Evolutionary conservation across 768 basidiomycete species (phyloP).

Genomic region (Gloeopeniophorella convolvens): DNA sequence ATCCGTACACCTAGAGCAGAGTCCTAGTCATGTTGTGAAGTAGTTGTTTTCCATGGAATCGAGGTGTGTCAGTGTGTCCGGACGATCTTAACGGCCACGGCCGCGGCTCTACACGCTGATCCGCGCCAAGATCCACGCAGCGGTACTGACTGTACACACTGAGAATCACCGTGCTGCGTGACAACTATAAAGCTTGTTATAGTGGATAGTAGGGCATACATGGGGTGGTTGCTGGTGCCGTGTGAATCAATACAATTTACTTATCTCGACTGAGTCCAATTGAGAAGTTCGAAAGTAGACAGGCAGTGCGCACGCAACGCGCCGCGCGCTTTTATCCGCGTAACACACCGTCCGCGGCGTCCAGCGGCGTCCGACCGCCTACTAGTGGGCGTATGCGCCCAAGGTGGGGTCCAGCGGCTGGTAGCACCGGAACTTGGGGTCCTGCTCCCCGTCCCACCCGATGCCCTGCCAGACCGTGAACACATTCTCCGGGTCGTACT

Average conservation of each 20-base stretch:
- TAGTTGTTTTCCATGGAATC: background rate
- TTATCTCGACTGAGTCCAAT: too few relatives aligned
- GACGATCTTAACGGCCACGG: background rate
- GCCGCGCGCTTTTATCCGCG: too few relatives aligned
- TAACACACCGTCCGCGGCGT: background rate
- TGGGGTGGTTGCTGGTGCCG: too few relatives aligned
- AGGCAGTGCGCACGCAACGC: too few relatives aligned
- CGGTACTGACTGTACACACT: too few relatives aligned
- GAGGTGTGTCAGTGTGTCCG: background rate
- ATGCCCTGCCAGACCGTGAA: slow-evolving; percentile 13
- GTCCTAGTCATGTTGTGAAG: slow-evolving; percentile 10
- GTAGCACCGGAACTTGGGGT: background rate
- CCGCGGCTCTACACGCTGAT: background rate
- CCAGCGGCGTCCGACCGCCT: too few relatives aligned
- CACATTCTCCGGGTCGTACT: slow-evolving; percentile 18
- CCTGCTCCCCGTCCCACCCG: slow-evolving; percentile 1
- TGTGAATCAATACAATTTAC: too few relatives aligned
- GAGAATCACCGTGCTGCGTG: too few relatives aligned
- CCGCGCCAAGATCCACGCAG: background rate
- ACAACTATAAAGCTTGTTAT: too few relatives aligned
- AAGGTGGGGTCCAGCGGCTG: background rate
- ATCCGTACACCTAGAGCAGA: slow-evolving; percentile 7
- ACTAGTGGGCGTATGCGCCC: background rate
- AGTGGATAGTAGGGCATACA: too few relatives aligned
- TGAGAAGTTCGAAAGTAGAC: too few relatives aligned